Conservation (phyloP, 805 yeast species). For the Candida parachauliodes region DNA sequence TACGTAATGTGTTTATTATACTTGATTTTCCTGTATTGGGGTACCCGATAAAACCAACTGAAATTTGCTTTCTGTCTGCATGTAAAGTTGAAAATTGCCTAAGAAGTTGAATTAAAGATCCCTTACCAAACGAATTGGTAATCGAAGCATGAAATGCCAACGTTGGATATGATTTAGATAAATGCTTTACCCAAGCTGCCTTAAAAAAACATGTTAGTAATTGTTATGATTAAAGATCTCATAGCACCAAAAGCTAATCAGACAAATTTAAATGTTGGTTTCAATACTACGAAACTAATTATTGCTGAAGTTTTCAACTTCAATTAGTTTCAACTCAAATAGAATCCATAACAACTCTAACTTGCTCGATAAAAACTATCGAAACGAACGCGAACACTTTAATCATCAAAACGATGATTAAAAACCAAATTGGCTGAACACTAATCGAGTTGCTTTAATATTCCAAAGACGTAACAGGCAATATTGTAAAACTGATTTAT, state of each 20-base stretch:
- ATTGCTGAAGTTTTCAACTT: conserved; percentile 21
- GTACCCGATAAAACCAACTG: conserved; percentile 96
- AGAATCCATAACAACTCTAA: conserved; percentile 55
- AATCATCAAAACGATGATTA: conserved; percentile 34
- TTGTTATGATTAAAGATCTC: background rate
- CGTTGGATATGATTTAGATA: conserved; percentile 89
- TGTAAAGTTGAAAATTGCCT: conserved; percentile 92
- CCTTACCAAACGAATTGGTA: conserved; percentile 96
- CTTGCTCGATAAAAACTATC: conserved; percentile 37
- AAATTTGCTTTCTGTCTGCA: conserved; percentile 89
- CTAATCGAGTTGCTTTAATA: conserved; percentile 63
- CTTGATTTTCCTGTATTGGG: conserved; percentile 99
- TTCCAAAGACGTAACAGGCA: conserved; percentile 99
- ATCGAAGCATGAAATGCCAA: conserved; percentile 97
- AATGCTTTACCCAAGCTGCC: conserved; percentile 99
- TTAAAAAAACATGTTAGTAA: conserved; percentile 29
- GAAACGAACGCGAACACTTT: conserved; percentile 28
- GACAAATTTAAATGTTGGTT: conserved; percentile 52
- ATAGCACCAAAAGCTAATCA: background rate
- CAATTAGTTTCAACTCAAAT: conserved; percentile 75
- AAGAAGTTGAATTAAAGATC: conserved; percentile 86
- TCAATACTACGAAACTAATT: conserved; percentile 82
- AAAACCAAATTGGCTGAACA: conserved; percentile 23
- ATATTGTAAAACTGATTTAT: conserved; percentile 28
- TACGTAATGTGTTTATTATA: conserved; percentile 87